Base-by-base conservation (phyloP, 2,329 filamentous ascomycete species). In the Hirsutella rhossiliensis region DNA sequence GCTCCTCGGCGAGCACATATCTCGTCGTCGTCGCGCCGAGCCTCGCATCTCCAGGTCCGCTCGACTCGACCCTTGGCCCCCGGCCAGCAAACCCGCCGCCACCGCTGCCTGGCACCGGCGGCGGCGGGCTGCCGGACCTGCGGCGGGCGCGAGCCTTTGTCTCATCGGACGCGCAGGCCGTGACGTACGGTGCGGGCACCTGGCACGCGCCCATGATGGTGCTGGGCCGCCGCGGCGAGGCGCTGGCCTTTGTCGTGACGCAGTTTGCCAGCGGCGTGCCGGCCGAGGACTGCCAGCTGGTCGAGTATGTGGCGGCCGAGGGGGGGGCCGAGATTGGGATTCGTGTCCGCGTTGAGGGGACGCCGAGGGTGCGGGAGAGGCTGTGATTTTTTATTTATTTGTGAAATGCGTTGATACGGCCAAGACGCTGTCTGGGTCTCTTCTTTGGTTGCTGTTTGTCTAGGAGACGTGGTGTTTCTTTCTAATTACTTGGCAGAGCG, bases 151-250 rank as follows among this genome's bases (percentile, higher is more conserved):
- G 71, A 52, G 90, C 88, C 0, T 98, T 96, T 59, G 65, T 94
- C 44, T 89, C 86, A 2, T 76, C 73, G 41, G 81, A 79, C 3
- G 72, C 75, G 20, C 87, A 95, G 66, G 89, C 87, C 11, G 87
- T 98, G 13, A 96, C 88, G 3, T 98, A 97, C 61, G 87, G 77
- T 1, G 80, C 85, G 1, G 92, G 87, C 5, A 96, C 88, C 43
- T 98, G 90, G 78, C 92, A 98, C 68, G 88, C 90, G 48, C 92
- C 92, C 1, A 97, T 98, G 90, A 84, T 88, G 13, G 88, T 87
- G 15, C 63, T 97, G 41, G 89, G 89, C 0, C 50, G 58, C 3
- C 45, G 55, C 2, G 70, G 65, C 2, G 65, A 67, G 23, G 72
- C 80, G 18, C 69, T 96, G 40, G 87, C 92, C 58, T 97, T 96